Base-by-base conservation (phyloP, 257 asterid species). In the Mitragyna speciosa region DNA sequence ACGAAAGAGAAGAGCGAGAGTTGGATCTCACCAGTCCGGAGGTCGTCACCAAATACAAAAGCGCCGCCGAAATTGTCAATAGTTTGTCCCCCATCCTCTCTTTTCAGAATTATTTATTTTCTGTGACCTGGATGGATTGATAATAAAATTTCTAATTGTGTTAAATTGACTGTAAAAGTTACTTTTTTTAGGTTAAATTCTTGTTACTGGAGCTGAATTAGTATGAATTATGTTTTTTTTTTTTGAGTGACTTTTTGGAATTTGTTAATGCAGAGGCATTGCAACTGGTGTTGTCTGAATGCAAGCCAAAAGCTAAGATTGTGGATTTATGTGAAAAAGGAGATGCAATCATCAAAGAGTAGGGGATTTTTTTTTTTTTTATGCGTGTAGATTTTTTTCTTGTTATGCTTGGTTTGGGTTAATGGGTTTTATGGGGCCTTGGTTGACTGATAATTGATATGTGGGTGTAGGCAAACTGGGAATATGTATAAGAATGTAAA, bases 41-140 rank as follows among this genome's bases (percentile, higher is more conserved):
- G 82, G 98, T 95, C 19, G 98, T 95, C 85, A 95, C 98, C 66
- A 95, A 93, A 83, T 95, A 95, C 87, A 95, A 95, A 87, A 79
- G 91, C 76, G 98, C 98, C 30, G 95, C 98, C 52, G 98, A 95
- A 83, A 95, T 95, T 72, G 91, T 91, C 56, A 95, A 93, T 89
- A 95, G 98, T 93, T 43, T 82, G 81, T 28, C 33, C 52, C 98
- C 43, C 17, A 11, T 76, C 67, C 19, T 28, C 68, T 54, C 24
- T 8, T 59, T 24, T 19, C 14, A 22, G 7, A 59, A 4, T 20
- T 58, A 64, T 7, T 70, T 61, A 61, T 54, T 1, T 33, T 26
- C 33, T 67, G 65, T 17, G 16, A 24, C 20, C 47, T 6, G 45
- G 72, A 47, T 19, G 49, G 72, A 75, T 14, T 61, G 22, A 28